Base-by-base conservation (phyloP, 306 rosid genomes). In the Cucurbita ficifolia region DNA sequence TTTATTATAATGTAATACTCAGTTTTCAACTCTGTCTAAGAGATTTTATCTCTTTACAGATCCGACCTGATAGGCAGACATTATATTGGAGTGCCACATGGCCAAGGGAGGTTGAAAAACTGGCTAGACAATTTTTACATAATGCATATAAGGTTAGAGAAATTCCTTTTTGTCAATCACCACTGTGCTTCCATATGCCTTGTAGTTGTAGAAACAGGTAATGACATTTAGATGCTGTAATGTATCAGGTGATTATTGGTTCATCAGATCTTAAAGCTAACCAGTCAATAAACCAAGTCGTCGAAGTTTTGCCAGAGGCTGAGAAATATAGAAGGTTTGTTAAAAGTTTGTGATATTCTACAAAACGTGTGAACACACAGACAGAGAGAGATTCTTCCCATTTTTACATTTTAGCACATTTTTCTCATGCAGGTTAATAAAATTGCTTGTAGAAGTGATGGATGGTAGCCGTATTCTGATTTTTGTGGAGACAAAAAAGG, bases 11-110 rank as follows among this genome's bases (percentile, higher is more conserved):
- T 60, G 11, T 60, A 35, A 21, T 60, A 14, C 67, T 60, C 22
- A 4, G 12, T 35, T 60, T 10, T 29, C 64, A 29, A 58, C n/a
- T 39, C 52, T 19, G 21, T 64, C 52, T 64, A 64, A 64, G 36
- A 1, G 50, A 5, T 4, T 60, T 65, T 58, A 45, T 45, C 39
- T 68, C 55, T 68, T 45, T 46, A 67, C 86, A 94, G 98, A 87
- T 92, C 76, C 92, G 97, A 72, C 98, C 98, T 54, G 98, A 94
- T 84, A 86, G 98, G 76, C 98, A 94, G 88, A 94, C 98, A 46
- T 83, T 94, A 77, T 91, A 89, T 59, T 94, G 98, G 98, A 94
- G 98, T 82, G 98, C 98, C 77, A 94, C 98, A 13, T 94, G 98
- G 98, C 98, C 98, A 79, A 90, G 85, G 86, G 97, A 94, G 83